Base-by-base conservation (phyloP, 495 filamentous ascomycete species). In the Hamigera avellanea region DNA sequence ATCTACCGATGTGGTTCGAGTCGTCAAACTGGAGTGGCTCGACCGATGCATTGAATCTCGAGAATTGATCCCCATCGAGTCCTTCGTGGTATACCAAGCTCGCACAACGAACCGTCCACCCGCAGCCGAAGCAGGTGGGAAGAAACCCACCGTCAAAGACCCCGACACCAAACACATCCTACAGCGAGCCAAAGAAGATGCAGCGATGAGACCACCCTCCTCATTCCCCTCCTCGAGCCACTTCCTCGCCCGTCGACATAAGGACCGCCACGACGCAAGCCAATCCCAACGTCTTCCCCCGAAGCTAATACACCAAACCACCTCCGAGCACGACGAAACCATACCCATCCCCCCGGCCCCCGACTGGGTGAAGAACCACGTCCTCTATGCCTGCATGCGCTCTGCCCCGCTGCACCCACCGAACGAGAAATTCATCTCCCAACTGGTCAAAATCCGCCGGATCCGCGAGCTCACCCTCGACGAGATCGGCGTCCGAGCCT, bases 401-500 rank as follows among this genome's bases (percentile, higher is more conserved):
- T 75, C 76, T 1, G 80, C 85, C 2, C 83, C 82, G 0, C 45
- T 71, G 1, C 60, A 76, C 32, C 66, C 76, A 0, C 83, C 85
- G 1, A 96, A 96, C 48, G 66, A 74, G 33, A 53, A 48, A 0
- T 98, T 98, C 59, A 78, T 96, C 31, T 48, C 67, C 1, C 68
- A 85, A 41, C 69, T 98, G 1, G 61, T 79, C 40, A 82, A 81
- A 26, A 84, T 98, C 43, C 72, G 76, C 12, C 70, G 72, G 2
- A 71, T 83, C 1, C 72, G 89, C 17, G 64, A 72, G 6, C 63
- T 96, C 7, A 75, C 67, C 0, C 72, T 73, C 2, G 85, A 94
- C 43, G 67, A 81, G 16, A 79, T 93, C 33, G 86, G 86, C 9
- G 75, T 86, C 0, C 72, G 84, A n/a, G 86, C 88, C 0, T 96